Conservation (phyloP, 805 yeast species). For the Teunomyces atbi region DNA sequence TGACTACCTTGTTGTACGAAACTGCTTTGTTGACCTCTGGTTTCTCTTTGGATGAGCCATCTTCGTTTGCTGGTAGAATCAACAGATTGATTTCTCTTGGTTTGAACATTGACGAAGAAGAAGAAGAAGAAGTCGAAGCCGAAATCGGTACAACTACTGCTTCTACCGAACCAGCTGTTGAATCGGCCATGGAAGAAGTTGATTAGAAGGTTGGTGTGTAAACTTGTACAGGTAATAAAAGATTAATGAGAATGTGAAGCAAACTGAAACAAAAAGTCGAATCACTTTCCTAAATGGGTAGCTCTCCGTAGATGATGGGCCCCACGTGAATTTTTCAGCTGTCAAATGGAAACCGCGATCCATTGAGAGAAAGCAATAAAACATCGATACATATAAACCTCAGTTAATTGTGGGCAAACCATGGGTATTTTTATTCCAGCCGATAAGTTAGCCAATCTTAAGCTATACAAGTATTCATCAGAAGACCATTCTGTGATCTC, state of each 20-base stretch:
- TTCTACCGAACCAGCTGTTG: slow-evolving; percentile 69
- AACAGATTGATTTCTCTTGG: slow-evolving; percentile 98
- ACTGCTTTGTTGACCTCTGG: slow-evolving; percentile 98
- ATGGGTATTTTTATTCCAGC: slow-evolving; percentile 71
- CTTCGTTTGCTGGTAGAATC: slow-evolving; percentile 94
- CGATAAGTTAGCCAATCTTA: slow-evolving; percentile 49
- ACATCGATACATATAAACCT: neutral
- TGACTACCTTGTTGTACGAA: slow-evolving; percentile 93
- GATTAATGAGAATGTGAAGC: neutral
- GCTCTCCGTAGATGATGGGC: neutral
- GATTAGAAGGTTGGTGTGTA: slow-evolving; percentile 51
- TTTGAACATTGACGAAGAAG: slow-evolving; percentile 94
- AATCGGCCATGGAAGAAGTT: slow-evolving; percentile 98
- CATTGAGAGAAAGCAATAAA: neutral
- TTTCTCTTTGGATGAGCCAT: slow-evolving; percentile 98
- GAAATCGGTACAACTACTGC: slow-evolving; percentile 48
- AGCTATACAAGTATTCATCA: slow-evolving; percentile 62
- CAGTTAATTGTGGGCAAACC: neutral
- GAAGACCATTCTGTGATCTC: slow-evolving; percentile 82
- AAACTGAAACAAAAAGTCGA: no score
- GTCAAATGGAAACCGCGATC: neutral
- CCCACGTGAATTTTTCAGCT: slow-evolving; percentile 2
- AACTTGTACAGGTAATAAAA: slow-evolving; percentile 5
- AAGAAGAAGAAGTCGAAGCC: slow-evolving; percentile 49
- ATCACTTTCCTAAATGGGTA: neutral